Evolutionary conservation across 2,329 filamentous ascomycete species (phyloP).

Genomic region (Pyrenochaeta sp.): DNA sequence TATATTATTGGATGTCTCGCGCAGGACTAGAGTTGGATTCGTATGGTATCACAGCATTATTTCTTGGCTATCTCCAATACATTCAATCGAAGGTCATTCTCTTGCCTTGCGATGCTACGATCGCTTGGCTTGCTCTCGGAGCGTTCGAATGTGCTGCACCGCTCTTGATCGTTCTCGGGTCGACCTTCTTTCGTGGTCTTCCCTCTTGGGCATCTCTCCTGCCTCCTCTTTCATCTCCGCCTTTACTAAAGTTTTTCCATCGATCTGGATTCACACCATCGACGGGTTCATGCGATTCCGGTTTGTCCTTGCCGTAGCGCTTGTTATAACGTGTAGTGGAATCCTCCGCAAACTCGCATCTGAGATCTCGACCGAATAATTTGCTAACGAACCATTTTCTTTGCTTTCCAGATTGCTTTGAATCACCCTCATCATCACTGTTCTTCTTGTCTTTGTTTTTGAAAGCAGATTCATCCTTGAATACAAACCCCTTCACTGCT

Average conservation of each 20-base stretch:
- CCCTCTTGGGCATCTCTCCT: constrained; percentile 37
- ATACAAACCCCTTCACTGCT: constrained; percentile 82
- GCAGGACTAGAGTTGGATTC: neutral
- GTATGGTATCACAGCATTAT: neutral
- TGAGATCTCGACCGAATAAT: constrained; percentile 78
- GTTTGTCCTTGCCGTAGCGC: constrained; percentile 79
- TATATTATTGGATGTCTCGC: neutral
- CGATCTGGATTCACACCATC: constrained; percentile 45
- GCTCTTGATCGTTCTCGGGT: constrained; percentile 54
- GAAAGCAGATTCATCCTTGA: constrained; percentile 65
- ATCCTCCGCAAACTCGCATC: constrained; percentile 94
- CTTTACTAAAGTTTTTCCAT: constrained; percentile 37
- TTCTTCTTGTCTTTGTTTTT: constrained; percentile 60
- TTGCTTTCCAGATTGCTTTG: constrained; percentile 56
- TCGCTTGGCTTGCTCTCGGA: constrained; percentile 75
- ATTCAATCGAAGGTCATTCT: constrained; percentile 77
- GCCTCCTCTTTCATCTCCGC: constrained; percentile 34
- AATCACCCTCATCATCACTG: constrained; percentile 59
- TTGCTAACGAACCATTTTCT: constrained; percentile 83
- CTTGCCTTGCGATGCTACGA: constrained; percentile 79
- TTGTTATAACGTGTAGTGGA: constrained; percentile 90
- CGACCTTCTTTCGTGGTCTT: constrained; percentile 44
- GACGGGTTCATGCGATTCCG: constrained; percentile 35
- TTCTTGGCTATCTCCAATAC: neutral
- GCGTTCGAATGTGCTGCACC: constrained; percentile 56